Conservation (phyloP, 306 rosid genomes). For the Cucurbita ficifolia region DNA sequence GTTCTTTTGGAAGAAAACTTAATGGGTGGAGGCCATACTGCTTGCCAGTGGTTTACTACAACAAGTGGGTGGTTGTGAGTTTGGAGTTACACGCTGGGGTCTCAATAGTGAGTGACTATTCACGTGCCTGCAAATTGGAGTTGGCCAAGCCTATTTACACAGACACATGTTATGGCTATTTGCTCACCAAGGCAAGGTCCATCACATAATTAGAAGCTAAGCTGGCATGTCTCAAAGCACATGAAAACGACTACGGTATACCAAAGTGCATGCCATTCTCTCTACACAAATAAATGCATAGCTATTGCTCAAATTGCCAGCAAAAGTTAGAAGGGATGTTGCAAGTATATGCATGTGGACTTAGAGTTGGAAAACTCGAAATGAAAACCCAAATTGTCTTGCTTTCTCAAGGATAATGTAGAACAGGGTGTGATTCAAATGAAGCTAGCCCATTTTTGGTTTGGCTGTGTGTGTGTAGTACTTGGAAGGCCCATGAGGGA, state of each 20-base stretch:
- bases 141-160: not conserved
- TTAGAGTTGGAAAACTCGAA: not conserved
- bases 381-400: not conserved
- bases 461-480: not conserved
- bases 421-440: not conserved
- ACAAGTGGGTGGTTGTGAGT: not conserved
- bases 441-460: constrained; percentile 8
- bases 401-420: not conserved
- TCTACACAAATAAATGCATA: not conserved
- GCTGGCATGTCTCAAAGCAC: constrained; percentile 1
- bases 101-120: not conserved
- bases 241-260: not conserved
- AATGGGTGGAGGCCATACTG: not conserved
- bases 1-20: not conserved
- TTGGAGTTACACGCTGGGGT: not conserved
- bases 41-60: not conserved
- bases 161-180: not conserved
- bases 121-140: not conserved
- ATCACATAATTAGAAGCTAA: not conserved
- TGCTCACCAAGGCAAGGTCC: constrained; percentile 1
- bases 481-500: constrained; percentile 7
- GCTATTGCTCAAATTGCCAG: not conserved
- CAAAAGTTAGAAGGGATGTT: not conserved
- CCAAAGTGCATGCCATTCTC: not conserved
- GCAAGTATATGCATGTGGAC: not conserved